Evolutionary conservation across 2,329 filamentous ascomycete genomes (phyloP).

Genomic region (Orbilia javanica): DNA sequence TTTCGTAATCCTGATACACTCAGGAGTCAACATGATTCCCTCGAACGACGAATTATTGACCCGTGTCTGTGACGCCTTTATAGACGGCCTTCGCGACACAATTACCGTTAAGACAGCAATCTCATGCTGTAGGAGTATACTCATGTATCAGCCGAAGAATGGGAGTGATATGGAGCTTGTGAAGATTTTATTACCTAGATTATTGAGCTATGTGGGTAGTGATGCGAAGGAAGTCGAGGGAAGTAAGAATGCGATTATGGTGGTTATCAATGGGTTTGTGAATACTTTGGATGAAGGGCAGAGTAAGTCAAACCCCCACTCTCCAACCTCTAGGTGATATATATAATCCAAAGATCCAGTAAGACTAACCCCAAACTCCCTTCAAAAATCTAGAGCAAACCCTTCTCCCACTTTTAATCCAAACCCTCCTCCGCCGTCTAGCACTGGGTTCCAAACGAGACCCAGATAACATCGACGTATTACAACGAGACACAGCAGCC

Average conservation of each 20-base stretch:
- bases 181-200: slow-evolving; percentile 78
- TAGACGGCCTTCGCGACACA: slow-evolving; percentile 79
- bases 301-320: slow-evolving; percentile 61
- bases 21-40: slow-evolving; percentile 78
- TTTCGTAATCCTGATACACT: slow-evolving; percentile 88
- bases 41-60: slow-evolving; percentile 73
- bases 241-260: slow-evolving; percentile 77
- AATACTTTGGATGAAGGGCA: slow-evolving; percentile 63
- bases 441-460: slow-evolving; percentile 70
- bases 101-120: slow-evolving; percentile 75
- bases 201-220: slow-evolving; percentile 80
- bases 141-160: slow-evolving; percentile 73
- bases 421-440: slow-evolving; percentile 40
- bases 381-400: slow-evolving; percentile 76
- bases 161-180: slow-evolving; percentile 79
- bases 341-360: neutral
- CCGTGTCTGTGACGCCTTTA: slow-evolving; percentile 81
- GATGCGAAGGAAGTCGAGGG: slow-evolving; percentile 75
- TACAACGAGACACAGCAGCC: slow-evolving; percentile 80
- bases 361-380: neutral
- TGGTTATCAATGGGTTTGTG: slow-evolving; percentile 81
- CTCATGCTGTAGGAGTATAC: slow-evolving; percentile 86
- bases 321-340: slow-evolving; percentile 51
- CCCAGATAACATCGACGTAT: slow-evolving; percentile 62
- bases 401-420: slow-evolving; percentile 82